A percentile compares a stretch with the other conserved stretches of the same genome.
These are phyloP conservation scores for Paramecium primaurelia DNA, from an alignment of 73 alveolate species.

Conservation along the genomic window DNA sequence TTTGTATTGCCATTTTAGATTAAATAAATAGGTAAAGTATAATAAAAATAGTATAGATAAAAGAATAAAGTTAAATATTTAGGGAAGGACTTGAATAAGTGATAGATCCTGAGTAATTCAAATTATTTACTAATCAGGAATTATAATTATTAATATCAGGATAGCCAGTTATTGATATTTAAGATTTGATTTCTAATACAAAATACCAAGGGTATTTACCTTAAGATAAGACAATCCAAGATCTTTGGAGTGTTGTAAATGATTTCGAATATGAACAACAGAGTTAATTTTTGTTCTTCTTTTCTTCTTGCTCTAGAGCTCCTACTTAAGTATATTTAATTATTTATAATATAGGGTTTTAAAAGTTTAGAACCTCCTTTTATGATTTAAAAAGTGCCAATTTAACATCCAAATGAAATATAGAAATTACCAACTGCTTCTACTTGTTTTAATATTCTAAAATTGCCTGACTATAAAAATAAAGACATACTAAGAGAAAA, in stretches of 20 bases:
- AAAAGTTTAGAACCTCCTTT: slow-evolving; percentile 78
- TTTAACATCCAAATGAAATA: slow-evolving; percentile 27
- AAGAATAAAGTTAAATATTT: slow-evolving; percentile 73
- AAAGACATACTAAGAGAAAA: slow-evolving; percentile 61
- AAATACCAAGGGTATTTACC: slow-evolving; percentile 69
- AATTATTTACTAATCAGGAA: slow-evolving; percentile 47
- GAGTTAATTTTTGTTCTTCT: slow-evolving; percentile 87
- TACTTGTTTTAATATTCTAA: slow-evolving; percentile 77
- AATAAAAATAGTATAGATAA: background rate
- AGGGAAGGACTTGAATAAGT: slow-evolving; percentile 49
- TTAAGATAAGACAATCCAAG: slow-evolving; percentile 69
- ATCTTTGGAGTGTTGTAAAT: slow-evolving; percentile 90
- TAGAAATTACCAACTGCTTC: slow-evolving; percentile 76
- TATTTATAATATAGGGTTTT: slow-evolving; percentile 71
- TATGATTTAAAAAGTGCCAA: slow-evolving; percentile 64
- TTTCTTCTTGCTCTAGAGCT: slow-evolving; percentile 92
- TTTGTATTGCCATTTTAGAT: slow-evolving; percentile 76
- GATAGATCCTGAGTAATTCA: slow-evolving; percentile 38
- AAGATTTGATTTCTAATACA: slow-evolving; percentile 36
- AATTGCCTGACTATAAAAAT: slow-evolving; percentile 71
- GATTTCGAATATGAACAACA: slow-evolving; percentile 81
- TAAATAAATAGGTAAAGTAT: background rate
- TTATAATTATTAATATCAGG: slow-evolving; percentile 57
- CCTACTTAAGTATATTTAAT: slow-evolving; percentile 66
- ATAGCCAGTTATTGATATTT: slow-evolving; percentile 62